A percentile compares a stretch with the other conserved stretches of the same genome.
These are phyloP conservation scores for Oryza punctata DNA, from an alignment of 176 grass and related monocot species.

Conservation along the genomic window DNA sequence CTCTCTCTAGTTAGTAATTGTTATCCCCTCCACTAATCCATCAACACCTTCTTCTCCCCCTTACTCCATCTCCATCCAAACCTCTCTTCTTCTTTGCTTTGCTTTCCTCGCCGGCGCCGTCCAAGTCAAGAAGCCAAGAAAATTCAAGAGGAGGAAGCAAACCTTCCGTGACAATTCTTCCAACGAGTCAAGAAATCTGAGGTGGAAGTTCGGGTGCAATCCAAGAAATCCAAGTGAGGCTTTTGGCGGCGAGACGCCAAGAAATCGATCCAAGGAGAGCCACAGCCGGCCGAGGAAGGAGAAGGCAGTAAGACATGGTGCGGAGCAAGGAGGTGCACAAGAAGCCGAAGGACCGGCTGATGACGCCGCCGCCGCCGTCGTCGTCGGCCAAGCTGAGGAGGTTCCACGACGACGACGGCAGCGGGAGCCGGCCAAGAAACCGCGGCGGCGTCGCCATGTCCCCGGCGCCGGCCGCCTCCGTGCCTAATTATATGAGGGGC, in stretches of 20 bases:
- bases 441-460: constrained; percentile 45
- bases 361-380: constrained; percentile 45
- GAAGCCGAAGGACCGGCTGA: constrained; percentile 47
- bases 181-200: too few species aligned
- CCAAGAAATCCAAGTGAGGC: not conserved
- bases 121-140: constrained; percentile 26
- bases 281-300: too few species aligned
- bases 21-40: constrained; percentile 7
- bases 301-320: constrained; percentile 55
- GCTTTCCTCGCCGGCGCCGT: constrained; percentile 33
- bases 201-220: too few species aligned
- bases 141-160: too few species aligned
- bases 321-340: constrained; percentile 69
- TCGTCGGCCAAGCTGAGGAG: constrained; percentile 45
- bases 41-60: not conserved
- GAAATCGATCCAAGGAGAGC: not conserved
- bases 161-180: too few species aligned
- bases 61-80: constrained; percentile 21
- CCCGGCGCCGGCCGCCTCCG: constrained; percentile 37
- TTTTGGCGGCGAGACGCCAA: too few species aligned
- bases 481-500: constrained; percentile 85
- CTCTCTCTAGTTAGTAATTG: too few species aligned
- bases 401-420: constrained; percentile 23
- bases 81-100: not conserved
- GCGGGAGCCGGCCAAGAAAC: constrained; percentile 42